Base-by-base conservation (phyloP, 1,139 yeast genomes). In the Kurtzmaniella quercitrusa region DNA sequence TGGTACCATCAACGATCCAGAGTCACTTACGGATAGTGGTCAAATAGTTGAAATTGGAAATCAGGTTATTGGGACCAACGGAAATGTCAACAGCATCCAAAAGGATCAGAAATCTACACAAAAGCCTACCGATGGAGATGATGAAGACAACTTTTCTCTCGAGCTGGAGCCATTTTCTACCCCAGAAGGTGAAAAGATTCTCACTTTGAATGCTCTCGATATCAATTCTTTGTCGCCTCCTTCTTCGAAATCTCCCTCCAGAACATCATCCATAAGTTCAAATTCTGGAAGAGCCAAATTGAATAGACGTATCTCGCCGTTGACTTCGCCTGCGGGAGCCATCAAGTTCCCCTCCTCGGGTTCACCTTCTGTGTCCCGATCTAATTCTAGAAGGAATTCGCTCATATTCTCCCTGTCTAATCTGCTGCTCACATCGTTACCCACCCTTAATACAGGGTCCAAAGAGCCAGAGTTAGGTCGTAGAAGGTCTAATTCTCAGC, bases 401-500 rank as follows among this genome's bases (percentile, higher is more conserved):
- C 55, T 59, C 58, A 48, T 68, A 7, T 65, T 59, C 41, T 43
- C 59, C 44, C 56, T 58, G 44, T 39, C 55, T 2, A 58, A 57
- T 40, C 53, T 54, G n/a, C 57, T 63, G 2, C 48, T 59, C 18
- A 47, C 63, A 2, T 23, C 41, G 12, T 11, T 44, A 9, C 48
- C 50, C 1, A 46, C 45, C 2, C 10, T 16, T 3, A 31, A 14
- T 31, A 5, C 17, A 14, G 36, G 14, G 10, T 14, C 18, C 10
- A 16, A 16, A 14, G 36, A 14, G 18, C 18, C 18, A 14, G 36
- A 16, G 10, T 3, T 27, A 11, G 63, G 64, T 2, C 61, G 75
- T 18, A 59, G 65, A 27, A 58, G 76, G 43, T 66, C 76, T 2
- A 68, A 64, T 47, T 70, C 76, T 1, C 74, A 68, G 45, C 75